phyloP scores from a whole-genome alignment of 2,329 filamentous ascomycete species.

The Exophiala lecanii-corni region DNA sequence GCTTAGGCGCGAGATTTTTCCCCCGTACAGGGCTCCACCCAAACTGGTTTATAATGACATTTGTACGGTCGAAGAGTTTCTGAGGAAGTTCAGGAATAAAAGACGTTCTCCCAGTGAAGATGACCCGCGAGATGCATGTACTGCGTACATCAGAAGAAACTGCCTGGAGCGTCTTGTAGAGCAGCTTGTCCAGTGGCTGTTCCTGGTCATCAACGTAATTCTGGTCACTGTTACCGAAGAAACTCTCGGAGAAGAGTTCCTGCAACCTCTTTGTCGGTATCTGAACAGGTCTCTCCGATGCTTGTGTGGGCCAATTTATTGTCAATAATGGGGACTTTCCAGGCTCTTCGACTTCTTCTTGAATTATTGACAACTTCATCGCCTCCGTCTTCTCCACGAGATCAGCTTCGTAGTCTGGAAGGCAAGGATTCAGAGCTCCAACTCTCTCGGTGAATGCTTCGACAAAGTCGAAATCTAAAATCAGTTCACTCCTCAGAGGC shows the following conservation, averaged over 20 bases:
- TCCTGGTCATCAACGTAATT: slow-evolving; percentile 80
- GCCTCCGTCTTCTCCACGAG: slow-evolving; percentile 4
- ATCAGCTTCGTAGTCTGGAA: slow-evolving; percentile 6
- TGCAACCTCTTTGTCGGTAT: slow-evolving; percentile 68
- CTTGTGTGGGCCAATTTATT: slow-evolving; percentile 24
- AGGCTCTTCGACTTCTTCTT: slow-evolving; percentile 1
- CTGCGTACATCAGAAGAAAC: slow-evolving; percentile 78
- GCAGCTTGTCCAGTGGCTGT: slow-evolving; percentile 67
- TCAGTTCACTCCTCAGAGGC: slow-evolving; percentile 9
- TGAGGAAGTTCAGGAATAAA: slow-evolving; percentile 73
- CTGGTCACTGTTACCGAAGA: slow-evolving; percentile 59
- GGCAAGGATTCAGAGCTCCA: slow-evolving; percentile 15
- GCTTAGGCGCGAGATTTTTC: slow-evolving; percentile 37
- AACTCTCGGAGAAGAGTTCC: slow-evolving; percentile 67
- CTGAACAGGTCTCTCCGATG: slow-evolving; percentile 30
- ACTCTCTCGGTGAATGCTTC: slow-evolving; percentile 26
- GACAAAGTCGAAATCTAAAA: slow-evolving; percentile 28
- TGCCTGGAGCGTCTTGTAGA: slow-evolving; percentile 70
- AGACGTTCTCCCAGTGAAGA: slow-evolving; percentile 79
- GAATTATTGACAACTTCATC: slow-evolving; percentile 1
- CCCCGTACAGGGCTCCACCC: slow-evolving; percentile 77
- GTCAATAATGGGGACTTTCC: background rate
- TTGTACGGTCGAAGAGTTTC: slow-evolving; percentile 72
- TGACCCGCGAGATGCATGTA: slow-evolving; percentile 79
- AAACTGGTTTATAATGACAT: slow-evolving; percentile 57